These are phyloP conservation scores for Suillus subalutaceus DNA, from an alignment of 768 basidiomycete species.

Conservation along the genomic window DNA sequence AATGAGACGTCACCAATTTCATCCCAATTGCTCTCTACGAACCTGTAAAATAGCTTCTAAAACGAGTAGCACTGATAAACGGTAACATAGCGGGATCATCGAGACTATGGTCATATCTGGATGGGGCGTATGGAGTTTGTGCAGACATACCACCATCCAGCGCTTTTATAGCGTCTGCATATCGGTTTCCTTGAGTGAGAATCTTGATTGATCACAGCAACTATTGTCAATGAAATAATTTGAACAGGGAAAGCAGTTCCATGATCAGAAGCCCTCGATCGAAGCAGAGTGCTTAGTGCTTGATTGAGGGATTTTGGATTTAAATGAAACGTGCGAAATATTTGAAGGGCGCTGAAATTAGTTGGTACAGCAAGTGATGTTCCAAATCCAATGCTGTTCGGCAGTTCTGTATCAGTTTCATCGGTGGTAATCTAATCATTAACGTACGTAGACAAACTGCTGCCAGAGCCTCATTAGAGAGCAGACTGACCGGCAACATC, in stretches of 20 bases:
- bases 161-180: neutral
- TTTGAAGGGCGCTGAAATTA: no score
- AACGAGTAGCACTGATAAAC: fast-evolving
- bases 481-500: no score
- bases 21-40: neutral
- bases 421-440: no score
- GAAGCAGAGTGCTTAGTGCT: no score
- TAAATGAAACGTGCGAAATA: no score
- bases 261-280: neutral
- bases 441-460: no score
- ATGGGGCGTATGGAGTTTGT: neutral
- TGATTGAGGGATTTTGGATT: neutral
- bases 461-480: no score
- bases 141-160: neutral
- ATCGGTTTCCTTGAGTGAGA: neutral
- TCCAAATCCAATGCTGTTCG: no score
- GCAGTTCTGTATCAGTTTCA: no score
- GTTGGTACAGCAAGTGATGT: no score
- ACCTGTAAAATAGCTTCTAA: neutral
- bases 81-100: neutral
- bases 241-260: neutral
- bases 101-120: neutral
- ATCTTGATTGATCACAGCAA: neutral
- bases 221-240: neutral
- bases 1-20: neutral